Evolutionary conservation across 495 filamentous ascomycete genomes (phyloP).

Genomic region (Penicillium paradoxum): DNA sequence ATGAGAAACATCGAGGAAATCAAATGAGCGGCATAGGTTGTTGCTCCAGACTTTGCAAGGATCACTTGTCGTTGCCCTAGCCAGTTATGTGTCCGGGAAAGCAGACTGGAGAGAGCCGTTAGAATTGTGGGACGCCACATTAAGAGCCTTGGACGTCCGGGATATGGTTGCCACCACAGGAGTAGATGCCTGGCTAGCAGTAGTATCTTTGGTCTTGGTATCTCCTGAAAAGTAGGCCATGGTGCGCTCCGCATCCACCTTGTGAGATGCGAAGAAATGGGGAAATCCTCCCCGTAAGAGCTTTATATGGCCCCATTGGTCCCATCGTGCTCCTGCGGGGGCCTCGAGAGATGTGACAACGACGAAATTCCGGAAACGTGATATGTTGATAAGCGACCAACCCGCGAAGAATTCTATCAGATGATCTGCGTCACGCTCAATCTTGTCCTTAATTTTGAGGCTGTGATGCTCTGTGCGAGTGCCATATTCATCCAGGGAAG

Average conservation of each 20-base stretch:
- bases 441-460: constrained; percentile 17
- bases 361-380: constrained; percentile 31
- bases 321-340: constrained; percentile 18
- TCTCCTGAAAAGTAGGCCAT: neutral
- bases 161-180: neutral
- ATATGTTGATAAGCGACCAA: constrained; percentile 32
- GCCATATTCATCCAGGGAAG: constrained; percentile 19
- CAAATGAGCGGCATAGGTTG: neutral
- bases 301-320: constrained; percentile 30
- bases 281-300: neutral
- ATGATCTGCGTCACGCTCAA: constrained; percentile 31
- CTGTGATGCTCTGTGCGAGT: constrained; percentile 15
- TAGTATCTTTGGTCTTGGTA: neutral
- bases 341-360: constrained; percentile 18
- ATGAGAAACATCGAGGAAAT: neutral
- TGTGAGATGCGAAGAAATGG: constrained; percentile 4
- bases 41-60: neutral
- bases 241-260: neutral
- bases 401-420: constrained; percentile 43
- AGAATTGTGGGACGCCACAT: neutral
- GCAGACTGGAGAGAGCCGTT: neutral
- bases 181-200: neutral
- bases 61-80: neutral
- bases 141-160: neutral
- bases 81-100: neutral